phyloP scores from a whole-genome alignment of 1,284 basidiomycete genomes.

The Leccinum subrobustum region DNA sequence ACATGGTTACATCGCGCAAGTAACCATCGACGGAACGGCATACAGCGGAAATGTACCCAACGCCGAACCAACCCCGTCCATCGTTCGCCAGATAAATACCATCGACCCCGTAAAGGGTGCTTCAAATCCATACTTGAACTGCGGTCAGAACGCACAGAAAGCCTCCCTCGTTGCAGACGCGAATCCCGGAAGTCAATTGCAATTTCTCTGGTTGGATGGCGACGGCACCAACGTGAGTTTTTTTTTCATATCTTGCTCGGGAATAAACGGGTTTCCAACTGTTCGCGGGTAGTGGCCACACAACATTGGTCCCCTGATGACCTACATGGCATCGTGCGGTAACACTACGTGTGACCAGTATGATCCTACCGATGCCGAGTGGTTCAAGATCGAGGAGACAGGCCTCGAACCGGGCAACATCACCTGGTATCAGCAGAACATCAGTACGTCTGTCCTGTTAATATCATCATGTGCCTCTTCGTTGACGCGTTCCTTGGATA shows the following conservation, averaged over 20 bases:
- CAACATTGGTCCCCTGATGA: slow-evolving; percentile 67
- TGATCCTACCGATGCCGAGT: slow-evolving; percentile 54
- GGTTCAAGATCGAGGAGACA: slow-evolving; percentile 66
- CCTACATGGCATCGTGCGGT: slow-evolving; percentile 68
- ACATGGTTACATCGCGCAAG: slow-evolving; percentile 57
- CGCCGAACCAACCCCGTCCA: slow-evolving; percentile 41
- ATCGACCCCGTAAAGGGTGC: slow-evolving; percentile 65
- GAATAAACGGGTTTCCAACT: slow-evolving; percentile 1
- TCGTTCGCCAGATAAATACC: slow-evolving; percentile 58
- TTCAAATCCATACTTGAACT: slow-evolving; percentile 56
- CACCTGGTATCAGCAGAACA: slow-evolving; percentile 36
- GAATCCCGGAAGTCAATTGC: slow-evolving; percentile 60
- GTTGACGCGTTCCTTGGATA: slow-evolving; percentile 4
- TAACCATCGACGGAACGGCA: slow-evolving; percentile 54
- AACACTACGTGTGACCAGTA: slow-evolving; percentile 57
- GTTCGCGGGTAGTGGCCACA: slow-evolving; percentile 60
- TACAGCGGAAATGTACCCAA: slow-evolving; percentile 56
- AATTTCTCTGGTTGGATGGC: slow-evolving; percentile 60
- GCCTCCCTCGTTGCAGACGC: slow-evolving; percentile 55
- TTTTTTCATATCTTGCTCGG: not conserved
- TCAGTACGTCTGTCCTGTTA: slow-evolving; percentile 25
- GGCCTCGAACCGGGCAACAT: slow-evolving; percentile 38
- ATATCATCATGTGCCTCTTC: not conserved
- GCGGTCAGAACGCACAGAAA: slow-evolving; percentile 55
- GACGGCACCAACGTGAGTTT: slow-evolving; percentile 47